Percentiles rank a stretch among this genome's conserved stretches.
Evolutionary conservation across 306 rosid species (phyloP).

Genomic region (Ochetophila trinervis): DNA sequence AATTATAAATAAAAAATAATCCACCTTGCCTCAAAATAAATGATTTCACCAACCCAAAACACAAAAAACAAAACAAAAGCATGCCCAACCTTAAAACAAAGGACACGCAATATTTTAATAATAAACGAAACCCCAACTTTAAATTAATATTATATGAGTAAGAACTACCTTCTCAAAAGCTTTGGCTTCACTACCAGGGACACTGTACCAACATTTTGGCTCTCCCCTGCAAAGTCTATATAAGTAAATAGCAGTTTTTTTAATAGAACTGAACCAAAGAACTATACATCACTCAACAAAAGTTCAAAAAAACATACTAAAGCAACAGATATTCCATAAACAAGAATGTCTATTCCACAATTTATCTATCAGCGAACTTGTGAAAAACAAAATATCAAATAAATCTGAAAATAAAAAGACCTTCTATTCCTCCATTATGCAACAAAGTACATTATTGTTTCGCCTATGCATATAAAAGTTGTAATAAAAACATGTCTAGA

Average conservation of each 20-base stretch:
- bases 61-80: not conserved
- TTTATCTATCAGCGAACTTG: too few species aligned
- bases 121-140: not conserved
- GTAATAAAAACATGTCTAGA: too few species aligned
- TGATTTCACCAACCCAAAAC: not conserved
- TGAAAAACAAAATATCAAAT: too few species aligned
- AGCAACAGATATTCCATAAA: not conserved
- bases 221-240: constrained; percentile 77
- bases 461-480: too few species aligned
- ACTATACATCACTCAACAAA: constrained; percentile 11
- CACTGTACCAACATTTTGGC: constrained; percentile 98
- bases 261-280: constrained; percentile 6
- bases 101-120: not conserved
- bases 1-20: too few species aligned
- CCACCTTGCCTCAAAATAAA: not conserved
- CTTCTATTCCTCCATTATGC: too few species aligned
- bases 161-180: constrained; percentile 82
- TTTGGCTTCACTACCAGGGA: constrained; percentile 83
- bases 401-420: too few species aligned
- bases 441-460: too few species aligned
- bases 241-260: not conserved
- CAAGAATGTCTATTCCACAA: not conserved
- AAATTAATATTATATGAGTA: not conserved
- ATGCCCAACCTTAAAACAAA: not conserved
- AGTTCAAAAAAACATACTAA: constrained; percentile 1